Conservation (phyloP, 805 yeast species). For the Saccharomyces paradoxus region DNA sequence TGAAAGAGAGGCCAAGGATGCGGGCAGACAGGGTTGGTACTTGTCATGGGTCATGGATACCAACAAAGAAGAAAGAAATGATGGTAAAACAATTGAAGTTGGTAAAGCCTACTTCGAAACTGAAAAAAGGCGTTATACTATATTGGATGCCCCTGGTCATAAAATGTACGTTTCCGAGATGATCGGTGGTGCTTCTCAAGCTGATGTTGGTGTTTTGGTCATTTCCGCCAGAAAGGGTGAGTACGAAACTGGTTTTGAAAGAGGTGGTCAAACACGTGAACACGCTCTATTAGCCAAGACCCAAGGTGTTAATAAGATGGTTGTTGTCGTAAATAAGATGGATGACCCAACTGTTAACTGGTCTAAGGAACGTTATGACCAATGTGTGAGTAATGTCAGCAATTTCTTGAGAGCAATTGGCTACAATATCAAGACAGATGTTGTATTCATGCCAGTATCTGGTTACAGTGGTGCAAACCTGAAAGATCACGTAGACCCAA, state of each 20-base stretch:
- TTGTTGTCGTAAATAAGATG: conserved; percentile 96
- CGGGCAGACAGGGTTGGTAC: conserved; percentile 99
- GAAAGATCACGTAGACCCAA: conserved; percentile 69
- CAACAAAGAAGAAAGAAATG: conserved; percentile 95
- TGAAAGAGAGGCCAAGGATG: conserved; percentile 97
- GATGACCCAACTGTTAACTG: conserved; percentile 95
- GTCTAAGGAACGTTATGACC: conserved; percentile 94
- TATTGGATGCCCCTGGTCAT: conserved; percentile 98
- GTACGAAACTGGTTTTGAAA: conserved; percentile 97
- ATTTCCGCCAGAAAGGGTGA: conserved; percentile 99
- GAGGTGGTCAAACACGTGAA: conserved; percentile 98
- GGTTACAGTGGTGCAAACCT: conserved; percentile 97
- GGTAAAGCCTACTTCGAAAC: conserved; percentile 98
- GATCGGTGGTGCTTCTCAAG: conserved; percentile 99
- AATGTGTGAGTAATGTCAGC: conserved; percentile 80
- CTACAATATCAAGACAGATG: conserved; percentile 74
- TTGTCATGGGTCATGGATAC: conserved; percentile 99
- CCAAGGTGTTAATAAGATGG: conserved; percentile 90
- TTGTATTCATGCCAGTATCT: conserved; percentile 91
- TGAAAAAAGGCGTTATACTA: conserved; percentile 94
- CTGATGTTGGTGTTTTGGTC: conserved; percentile 95
- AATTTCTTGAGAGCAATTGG: conserved; percentile 81
- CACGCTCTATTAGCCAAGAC: conserved; percentile 96
- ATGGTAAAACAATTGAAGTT: conserved; percentile 98
- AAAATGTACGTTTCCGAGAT: conserved; percentile 97